Conservation (phyloP, 2,329 filamentous ascomycete species). For the Sporothrix variecibatus region DNA sequence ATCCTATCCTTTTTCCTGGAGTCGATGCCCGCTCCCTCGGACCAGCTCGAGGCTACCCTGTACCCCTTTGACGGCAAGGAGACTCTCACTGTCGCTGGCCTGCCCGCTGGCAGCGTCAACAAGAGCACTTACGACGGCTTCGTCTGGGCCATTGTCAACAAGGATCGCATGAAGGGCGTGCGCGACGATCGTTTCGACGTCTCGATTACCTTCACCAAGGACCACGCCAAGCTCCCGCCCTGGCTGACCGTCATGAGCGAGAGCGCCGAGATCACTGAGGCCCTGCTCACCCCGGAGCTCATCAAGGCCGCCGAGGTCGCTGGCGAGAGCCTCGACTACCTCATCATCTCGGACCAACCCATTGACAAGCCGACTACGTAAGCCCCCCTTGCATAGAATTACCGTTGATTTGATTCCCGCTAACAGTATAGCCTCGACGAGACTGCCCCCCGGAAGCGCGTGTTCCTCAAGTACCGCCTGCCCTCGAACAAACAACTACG, state of each 20-base stretch:
- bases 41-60: conserved; percentile 73
- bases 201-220: conserved; percentile 89
- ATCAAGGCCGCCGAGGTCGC: conserved; percentile 75
- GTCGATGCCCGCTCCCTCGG: conserved; percentile 65
- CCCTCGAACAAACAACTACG: conserved; percentile 65
- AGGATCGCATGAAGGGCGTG: conserved; percentile 85
- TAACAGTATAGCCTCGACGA: conserved; percentile 69
- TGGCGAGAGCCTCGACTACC: conserved; percentile 79
- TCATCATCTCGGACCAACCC: conserved; percentile 89
- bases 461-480: conserved; percentile 75
- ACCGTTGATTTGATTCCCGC: not conserved
- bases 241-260: conserved; percentile 97
- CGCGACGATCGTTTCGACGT: conserved; percentile 93
- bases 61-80: conserved; percentile 95
- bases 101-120: conserved; percentile 45
- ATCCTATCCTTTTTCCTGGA: conserved; percentile 78
- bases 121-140: conserved; percentile 83
- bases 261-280: conserved; percentile 89
- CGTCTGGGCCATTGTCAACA: conserved; percentile 94
- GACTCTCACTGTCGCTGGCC: conserved; percentile 68
- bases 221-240: conserved; percentile 81
- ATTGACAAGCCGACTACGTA: conserved; percentile 83
- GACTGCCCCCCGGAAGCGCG: conserved; percentile 78
- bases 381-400: conserved; percentile 38
- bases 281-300: conserved; percentile 83